Conservation (phyloP, 345 rosid species). For the Syzygium oleosum region DNA sequence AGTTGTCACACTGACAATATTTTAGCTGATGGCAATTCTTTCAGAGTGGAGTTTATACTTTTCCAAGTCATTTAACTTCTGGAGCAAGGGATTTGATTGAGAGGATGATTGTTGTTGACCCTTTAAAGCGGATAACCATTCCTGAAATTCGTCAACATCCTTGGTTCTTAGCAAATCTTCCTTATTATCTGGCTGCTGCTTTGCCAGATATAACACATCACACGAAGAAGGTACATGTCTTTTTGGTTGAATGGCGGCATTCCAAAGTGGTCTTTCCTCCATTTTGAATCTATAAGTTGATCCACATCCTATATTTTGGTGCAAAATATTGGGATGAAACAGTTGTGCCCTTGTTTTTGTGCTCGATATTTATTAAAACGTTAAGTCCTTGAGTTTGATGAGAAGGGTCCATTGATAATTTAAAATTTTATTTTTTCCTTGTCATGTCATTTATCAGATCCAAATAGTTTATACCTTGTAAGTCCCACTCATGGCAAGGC, state of each 20-base stretch:
- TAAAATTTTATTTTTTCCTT: not conserved
- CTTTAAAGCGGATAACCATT: conserved; percentile 79
- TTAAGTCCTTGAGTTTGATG: not conserved
- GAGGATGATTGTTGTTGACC: conserved; percentile 91
- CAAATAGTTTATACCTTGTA: not conserved
- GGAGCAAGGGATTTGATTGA: conserved; percentile 92
- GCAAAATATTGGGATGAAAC: not conserved
- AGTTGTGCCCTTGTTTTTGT: not conserved
- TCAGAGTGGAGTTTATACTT: conserved; percentile 86
- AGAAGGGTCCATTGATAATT: not conserved
- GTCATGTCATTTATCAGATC: not conserved
- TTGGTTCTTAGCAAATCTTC: conserved; percentile 91
- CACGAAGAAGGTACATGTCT: conserved; percentile 54
- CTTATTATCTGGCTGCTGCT: conserved; percentile 82
- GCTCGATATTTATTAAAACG: not conserved
- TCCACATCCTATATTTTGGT: not conserved
- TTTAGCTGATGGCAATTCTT: not conserved
- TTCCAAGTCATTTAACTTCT: conserved; percentile 87
- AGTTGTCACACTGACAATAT: not conserved
- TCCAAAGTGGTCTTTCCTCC: not conserved
- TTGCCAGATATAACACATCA: conserved; percentile 76
- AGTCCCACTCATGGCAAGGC: not conserved
- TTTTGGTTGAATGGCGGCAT: not conserved
- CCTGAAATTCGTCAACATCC: conserved; percentile 85
- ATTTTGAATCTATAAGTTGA: not conserved